Evolutionary conservation across 179 eudicot genomes (phyloP), one percentile per base, ranked within the genome.

Genomic region (Spergularia azorica): DNA sequence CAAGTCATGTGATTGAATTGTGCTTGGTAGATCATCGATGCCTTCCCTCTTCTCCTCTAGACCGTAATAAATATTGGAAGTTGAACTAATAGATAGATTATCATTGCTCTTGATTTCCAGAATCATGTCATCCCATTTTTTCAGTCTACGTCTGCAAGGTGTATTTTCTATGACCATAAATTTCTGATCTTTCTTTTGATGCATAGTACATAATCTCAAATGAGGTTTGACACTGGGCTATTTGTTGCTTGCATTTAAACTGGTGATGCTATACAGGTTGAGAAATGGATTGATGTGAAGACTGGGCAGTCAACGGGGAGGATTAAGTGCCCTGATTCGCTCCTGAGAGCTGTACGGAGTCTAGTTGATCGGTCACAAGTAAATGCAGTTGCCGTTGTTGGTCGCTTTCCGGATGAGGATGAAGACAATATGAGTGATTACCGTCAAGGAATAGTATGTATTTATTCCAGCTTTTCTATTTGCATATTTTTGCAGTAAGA

Each of bases 401-500:
- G 91, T 20, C 92, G 97, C 63, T 95, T 95, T 74, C 98, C 93
- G 3, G 97, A 95, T 87, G 98, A 95, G 77, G 96, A 93, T 68
- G 80, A 78, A 67, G 88, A 87, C 16, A 88, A 86, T 50, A 72
- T 82, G 73, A 89, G 86, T 83, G 91, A 88, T 79, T 95, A 95
- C 81, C 84, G 97, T 51, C 91, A 86, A 82, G 98, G 98, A 70
- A 86, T 77, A 88, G 98, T 95, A 86, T 54, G 79, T 65, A 9
- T 43, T 11, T 39, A 52, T 38, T 36, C 41, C 32, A 54, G 18
- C 12, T 72, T 32, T 41, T 14, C 61, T 8, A 69, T 50, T 2
- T 18, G 16, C 17, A 52, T 74, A 41, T 41, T 70, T 26, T 16
- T 64, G 60, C 67, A 54, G 18, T 39, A 70, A 54, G 26, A n/a